Evolutionary conservation across 306 rosid genomes (phyloP).

Genomic region (Cucumis melo): DNA sequence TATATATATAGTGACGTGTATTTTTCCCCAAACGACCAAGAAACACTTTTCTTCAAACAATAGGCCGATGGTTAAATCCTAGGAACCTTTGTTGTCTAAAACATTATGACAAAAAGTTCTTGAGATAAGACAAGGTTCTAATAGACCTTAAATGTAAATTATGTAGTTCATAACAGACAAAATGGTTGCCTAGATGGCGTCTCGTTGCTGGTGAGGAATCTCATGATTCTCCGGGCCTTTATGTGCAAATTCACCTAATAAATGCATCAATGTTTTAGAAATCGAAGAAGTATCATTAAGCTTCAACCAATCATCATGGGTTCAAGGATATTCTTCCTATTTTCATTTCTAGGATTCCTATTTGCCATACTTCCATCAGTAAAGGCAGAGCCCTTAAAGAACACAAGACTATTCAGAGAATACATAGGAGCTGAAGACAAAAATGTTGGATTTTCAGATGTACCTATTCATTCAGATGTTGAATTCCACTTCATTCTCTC

Average conservation of each 20-base stretch:
- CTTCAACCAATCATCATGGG: constrained; percentile 5
- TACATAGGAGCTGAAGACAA: constrained; percentile 68
- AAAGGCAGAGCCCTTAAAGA: constrained; percentile 10
- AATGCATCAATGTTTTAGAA: not conserved
- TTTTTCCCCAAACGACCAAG: not conserved
- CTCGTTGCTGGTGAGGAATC: not conserved
- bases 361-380: not conserved
- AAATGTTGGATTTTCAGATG: constrained; percentile 40
- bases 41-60: not conserved
- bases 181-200: not conserved
- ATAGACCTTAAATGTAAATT: not conserved
- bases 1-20: not conserved
- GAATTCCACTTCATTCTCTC: constrained; percentile 72
- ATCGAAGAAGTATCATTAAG: not conserved
- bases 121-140: not conserved
- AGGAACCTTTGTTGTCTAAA: not conserved
- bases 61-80: not conserved
- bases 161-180: not conserved
- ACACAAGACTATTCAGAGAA: constrained; percentile 43
- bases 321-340: not conserved
- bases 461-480: constrained; percentile 46
- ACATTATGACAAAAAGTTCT: not conserved
- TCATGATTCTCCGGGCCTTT: not conserved
- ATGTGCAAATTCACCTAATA: not conserved
- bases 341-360: constrained; percentile 7